Evolutionary conservation across 306 rosid genomes (phyloP).

Genomic region (Gynostemma pentaphyllum): DNA sequence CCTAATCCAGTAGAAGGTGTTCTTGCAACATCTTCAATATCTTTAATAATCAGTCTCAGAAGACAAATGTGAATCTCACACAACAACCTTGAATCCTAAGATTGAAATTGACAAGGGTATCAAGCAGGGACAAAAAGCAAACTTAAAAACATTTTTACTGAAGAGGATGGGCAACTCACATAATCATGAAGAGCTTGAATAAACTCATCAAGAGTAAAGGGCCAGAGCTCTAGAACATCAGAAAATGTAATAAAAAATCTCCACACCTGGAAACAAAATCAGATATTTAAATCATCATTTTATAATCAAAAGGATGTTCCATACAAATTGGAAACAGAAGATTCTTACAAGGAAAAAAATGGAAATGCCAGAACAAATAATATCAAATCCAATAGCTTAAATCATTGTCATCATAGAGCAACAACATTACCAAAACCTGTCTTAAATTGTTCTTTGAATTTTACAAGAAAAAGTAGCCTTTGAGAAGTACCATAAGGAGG

Average conservation of each 20-base stretch:
- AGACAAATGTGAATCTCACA: constrained; percentile 91
- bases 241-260: constrained; percentile 87
- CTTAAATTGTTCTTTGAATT: not conserved
- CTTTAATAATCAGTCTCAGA: constrained; percentile 76
- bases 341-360: not conserved
- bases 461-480: constrained; percentile 3
- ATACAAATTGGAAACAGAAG: constrained; percentile 8
- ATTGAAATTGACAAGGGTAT: constrained; percentile 19
- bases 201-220: constrained; percentile 94
- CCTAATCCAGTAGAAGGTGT: constrained; percentile 85
- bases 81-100: constrained; percentile 90
- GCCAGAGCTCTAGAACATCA: constrained; percentile 91
- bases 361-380: not conserved
- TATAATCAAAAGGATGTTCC: not conserved
- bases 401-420: not conserved
- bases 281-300: not conserved
- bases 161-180: constrained; percentile 40
- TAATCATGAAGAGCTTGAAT: constrained; percentile 91
- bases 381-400: not conserved
- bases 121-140: constrained; percentile 1
- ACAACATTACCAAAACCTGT: not conserved
- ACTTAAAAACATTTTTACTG: not conserved
- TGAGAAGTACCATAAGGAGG: constrained; percentile 78
- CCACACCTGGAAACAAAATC: constrained; percentile 65
- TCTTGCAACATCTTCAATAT: constrained; percentile 98